A percentile compares a stretch with the other conserved stretches of the same genome.
These are phyloP conservation scores for Primulina tabacum DNA, from an alignment of 257 asterid genomes.

Conservation along the genomic window DNA sequence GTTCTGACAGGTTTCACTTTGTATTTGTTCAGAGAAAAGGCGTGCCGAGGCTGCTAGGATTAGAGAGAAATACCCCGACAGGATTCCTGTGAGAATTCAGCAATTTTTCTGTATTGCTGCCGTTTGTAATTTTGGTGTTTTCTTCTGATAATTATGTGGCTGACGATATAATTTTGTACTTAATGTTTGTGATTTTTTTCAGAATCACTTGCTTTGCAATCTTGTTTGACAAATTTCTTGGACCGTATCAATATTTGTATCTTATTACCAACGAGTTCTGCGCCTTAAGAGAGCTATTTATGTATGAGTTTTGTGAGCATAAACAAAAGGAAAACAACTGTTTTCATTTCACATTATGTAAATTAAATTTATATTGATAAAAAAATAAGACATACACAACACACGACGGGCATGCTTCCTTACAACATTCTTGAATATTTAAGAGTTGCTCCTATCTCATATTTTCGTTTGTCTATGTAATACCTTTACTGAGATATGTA, in stretches of 20 bases:
- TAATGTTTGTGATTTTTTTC: neutral
- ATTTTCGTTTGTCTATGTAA: neutral
- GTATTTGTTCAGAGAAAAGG: constrained; percentile 48
- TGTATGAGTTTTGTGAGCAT: neutral
- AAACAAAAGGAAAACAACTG: neutral
- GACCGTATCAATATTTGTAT: neutral
- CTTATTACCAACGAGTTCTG: neutral
- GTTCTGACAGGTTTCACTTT: constrained; percentile 15
- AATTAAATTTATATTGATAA: too few relatives aligned
- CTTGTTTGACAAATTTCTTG: neutral
- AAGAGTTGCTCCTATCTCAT: neutral
- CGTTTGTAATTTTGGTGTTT: neutral
- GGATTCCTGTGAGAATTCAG: constrained; percentile 60
- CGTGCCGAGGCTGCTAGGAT: constrained; percentile 71
- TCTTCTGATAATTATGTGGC: neutral
- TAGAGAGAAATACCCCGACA: constrained; percentile 70
- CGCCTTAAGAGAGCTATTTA: neutral
- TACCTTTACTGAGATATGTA: neutral
- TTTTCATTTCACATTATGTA: neutral
- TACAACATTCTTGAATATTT: too few relatives aligned
- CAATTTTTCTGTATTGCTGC: neutral
- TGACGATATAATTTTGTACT: neutral
- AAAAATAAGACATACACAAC: too few relatives aligned
- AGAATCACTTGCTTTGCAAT: neutral
- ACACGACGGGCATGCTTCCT: too few relatives aligned